Base-by-base conservation (phyloP, 2,329 filamentous ascomycete genomes). In the Dactylellina haptotyla region DNA sequence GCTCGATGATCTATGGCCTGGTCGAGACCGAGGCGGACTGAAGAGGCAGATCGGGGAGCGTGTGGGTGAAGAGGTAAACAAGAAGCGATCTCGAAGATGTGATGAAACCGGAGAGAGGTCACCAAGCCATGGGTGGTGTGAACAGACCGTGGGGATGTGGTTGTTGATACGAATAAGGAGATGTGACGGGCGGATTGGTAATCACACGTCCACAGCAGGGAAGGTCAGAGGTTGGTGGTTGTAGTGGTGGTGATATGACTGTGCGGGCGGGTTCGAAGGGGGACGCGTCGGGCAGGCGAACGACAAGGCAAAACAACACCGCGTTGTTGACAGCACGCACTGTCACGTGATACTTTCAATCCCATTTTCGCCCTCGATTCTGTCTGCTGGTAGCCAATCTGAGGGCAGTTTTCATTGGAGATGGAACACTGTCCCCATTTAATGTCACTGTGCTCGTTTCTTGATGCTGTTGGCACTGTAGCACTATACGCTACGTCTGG, bases 291-390 rank as follows among this genome's bases (percentile, higher is more conserved):
- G 16, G 32, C 50, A 20, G 20, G 53, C 23, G 34, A 14, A 57
- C 16, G 51, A 39, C 20, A 25, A 57, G 32, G 37, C 34, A 41
- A 57, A 43, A 43, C 53, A 57, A 30, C 8, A 41, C 5, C 34
- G 53, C 18, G 34, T 46, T 46, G 56, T 59, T 46, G 37, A 58
- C 45, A 28, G 39, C n/a, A 26, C 51, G 34, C 61, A 51, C 9
- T 51, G 1, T 66, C 62, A 66, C 62, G 62, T 66, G 62, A 43
- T 30, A 50, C 14, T 10, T 25, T n/a, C n/a, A n/a, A n/a, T n/a
- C n/a, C n/a, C n/a, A n/a, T n/a, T n/a, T n/a, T n/a, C n/a, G n/a
- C n/a, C n/a, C n/a, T n/a, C n/a, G n/a, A n/a, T n/a, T n/a, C n/a
- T n/a, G n/a, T n/a, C n/a, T n/a, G n/a, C n/a, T n/a, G n/a, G n/a